phyloP scores from a whole-genome alignment of 2,329 filamentous ascomycete species.

The Aspergillus nomiae region DNA sequence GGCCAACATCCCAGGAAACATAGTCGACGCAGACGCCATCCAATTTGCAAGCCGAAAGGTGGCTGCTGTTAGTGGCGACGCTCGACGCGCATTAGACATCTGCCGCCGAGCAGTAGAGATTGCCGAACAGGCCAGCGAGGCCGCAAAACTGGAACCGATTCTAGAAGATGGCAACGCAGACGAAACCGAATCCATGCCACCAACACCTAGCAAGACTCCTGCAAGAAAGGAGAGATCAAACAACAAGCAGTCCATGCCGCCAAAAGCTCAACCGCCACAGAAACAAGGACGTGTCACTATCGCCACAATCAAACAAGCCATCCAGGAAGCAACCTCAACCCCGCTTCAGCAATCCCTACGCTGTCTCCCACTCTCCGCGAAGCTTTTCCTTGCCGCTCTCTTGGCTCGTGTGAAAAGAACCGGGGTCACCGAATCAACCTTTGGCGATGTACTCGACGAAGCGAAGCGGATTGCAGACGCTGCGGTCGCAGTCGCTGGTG shows the following conservation, averaged over 20 bases:
- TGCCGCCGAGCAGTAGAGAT: slow-evolving; percentile 94
- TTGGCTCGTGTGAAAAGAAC: slow-evolving; percentile 77
- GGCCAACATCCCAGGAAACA: slow-evolving; percentile 80
- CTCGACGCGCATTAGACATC: slow-evolving; percentile 88
- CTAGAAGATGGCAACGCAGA: slow-evolving; percentile 23
- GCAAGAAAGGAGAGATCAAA: slow-evolving; percentile 30
- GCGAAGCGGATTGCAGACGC: slow-evolving; percentile 65
- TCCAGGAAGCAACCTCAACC: slow-evolving; percentile 90
- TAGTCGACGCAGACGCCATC: slow-evolving; percentile 89
- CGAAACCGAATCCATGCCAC: slow-evolving; percentile 39
- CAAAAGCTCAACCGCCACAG: slow-evolving; percentile 13
- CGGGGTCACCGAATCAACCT: slow-evolving; percentile 81
- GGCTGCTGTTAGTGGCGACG: slow-evolving; percentile 92
- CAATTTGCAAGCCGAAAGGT: slow-evolving; percentile 97
- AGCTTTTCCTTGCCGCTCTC: slow-evolving; percentile 82
- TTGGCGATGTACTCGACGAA: slow-evolving; percentile 89
- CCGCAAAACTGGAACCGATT: slow-evolving; percentile 25
- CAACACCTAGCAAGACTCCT: slow-evolving; percentile 48
- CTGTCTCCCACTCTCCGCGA: slow-evolving; percentile 76
- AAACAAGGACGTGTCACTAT: slow-evolving; percentile 72
- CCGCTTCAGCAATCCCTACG: slow-evolving; percentile 88
- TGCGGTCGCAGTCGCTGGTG: slow-evolving; percentile 49
- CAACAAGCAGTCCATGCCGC: slow-evolving; percentile 10
- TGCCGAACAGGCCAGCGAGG: slow-evolving; percentile 71
- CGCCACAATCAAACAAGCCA: slow-evolving; percentile 88